phyloP scores from a whole-genome alignment of 106 monocot species.

The Chionographis japonica region DNA sequence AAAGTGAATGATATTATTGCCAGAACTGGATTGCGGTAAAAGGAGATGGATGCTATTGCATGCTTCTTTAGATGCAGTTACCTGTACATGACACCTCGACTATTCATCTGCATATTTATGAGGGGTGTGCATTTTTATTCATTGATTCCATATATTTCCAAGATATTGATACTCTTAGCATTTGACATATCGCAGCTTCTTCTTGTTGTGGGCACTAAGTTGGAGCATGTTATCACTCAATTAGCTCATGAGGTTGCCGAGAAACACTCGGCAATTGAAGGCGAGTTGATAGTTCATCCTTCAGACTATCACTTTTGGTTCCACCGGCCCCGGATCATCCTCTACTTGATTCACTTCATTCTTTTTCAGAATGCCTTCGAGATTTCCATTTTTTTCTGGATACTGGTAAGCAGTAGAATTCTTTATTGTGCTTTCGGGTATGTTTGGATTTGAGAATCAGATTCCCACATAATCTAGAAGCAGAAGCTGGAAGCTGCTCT shows the following conservation, averaged over 20 bases:
- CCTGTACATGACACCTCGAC: too few relatives aligned
- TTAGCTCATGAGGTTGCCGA: slow-evolving; percentile 55
- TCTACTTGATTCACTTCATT: slow-evolving; percentile 55
- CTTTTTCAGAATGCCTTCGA: slow-evolving; percentile 67
- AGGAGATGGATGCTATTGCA: too few relatives aligned
- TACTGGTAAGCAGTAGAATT: slow-evolving; percentile 27
- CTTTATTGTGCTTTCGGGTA: too few relatives aligned
- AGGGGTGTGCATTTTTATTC: not conserved
- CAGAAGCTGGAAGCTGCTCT: too few relatives aligned
- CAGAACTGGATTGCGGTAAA: too few relatives aligned
- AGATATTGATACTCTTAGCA: not conserved
- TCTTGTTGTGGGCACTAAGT: slow-evolving; percentile 46
- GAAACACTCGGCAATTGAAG: slow-evolving; percentile 28
- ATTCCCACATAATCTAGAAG: too few relatives aligned
- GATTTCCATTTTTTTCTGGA: slow-evolving; percentile 57
- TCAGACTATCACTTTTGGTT: slow-evolving; percentile 58
- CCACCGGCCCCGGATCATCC: slow-evolving; percentile 31
- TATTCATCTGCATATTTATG: too few relatives aligned
- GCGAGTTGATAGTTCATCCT: slow-evolving; percentile 32
- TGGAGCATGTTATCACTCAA: slow-evolving; percentile 54
- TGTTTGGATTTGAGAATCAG: too few relatives aligned
- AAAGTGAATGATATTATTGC: too few relatives aligned
- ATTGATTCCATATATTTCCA: not conserved
- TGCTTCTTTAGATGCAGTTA: too few relatives aligned
- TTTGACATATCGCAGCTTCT: slow-evolving; percentile 26